These are phyloP conservation scores for Sarcomyxa edulis DNA, from an alignment of 768 basidiomycete species.

Conservation along the genomic window DNA sequence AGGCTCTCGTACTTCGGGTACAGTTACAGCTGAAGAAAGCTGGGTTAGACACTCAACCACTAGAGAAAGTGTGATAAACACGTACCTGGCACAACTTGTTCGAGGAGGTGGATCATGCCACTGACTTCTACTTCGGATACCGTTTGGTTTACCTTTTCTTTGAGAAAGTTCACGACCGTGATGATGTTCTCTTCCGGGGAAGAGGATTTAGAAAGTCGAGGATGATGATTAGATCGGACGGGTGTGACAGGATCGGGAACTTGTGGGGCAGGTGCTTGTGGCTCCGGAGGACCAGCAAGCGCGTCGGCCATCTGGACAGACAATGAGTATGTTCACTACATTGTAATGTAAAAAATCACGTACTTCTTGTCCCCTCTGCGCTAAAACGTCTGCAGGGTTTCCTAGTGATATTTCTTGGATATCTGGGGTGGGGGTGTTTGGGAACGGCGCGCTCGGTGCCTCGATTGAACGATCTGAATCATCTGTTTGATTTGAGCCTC, in stretches of 20 bases:
- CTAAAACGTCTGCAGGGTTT: no score
- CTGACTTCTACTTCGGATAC: slow-evolving; percentile 49
- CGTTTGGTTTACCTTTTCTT: slow-evolving; percentile 38
- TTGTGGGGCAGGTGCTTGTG: slow-evolving; percentile 5
- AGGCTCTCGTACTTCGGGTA: slow-evolving; percentile 45
- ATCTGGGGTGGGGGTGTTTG: no score
- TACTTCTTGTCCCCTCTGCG: no score
- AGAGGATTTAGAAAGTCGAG: slow-evolving; percentile 16
- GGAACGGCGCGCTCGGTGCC: no score
- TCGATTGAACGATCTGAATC: no score
- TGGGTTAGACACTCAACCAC: slow-evolving; percentile 2
- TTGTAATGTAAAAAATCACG: no score
- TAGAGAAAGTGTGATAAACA: slow-evolving; percentile 3
- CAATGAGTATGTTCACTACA: no score
- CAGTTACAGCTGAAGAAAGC: slow-evolving; percentile 20
- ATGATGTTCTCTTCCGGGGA: slow-evolving; percentile 41
- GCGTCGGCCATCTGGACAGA: neutral
- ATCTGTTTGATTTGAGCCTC: no score
- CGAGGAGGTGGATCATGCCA: slow-evolving; percentile 49
- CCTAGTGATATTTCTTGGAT: no score
- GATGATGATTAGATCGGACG: slow-evolving; percentile 2
- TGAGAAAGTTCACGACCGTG: slow-evolving; percentile 42
- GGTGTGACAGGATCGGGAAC: slow-evolving; percentile 5
- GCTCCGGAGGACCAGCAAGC: neutral
- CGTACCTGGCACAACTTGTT: slow-evolving; percentile 34